Base-by-base conservation (phyloP, 768 basidiomycete genomes). In the Piloderma croceum region DNA sequence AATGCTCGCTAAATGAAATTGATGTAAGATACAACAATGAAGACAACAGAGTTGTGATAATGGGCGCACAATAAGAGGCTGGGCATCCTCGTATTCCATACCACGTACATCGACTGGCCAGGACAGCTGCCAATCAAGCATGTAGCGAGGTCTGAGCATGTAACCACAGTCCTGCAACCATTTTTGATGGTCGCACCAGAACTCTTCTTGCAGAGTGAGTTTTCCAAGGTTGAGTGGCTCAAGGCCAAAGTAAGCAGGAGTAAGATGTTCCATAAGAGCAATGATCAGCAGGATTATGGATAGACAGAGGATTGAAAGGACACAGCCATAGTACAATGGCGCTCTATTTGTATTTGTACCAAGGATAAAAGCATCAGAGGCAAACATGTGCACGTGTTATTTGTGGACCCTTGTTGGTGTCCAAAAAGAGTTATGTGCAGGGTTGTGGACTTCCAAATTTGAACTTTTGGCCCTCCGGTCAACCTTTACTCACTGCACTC, bases 111-210 rank as follows among this genome's bases (percentile, higher is more conserved):
- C 32, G n/a, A 15, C 18, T 18, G 11, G 19, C 51, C 46, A 58
- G 5, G 53, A 46, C 1, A 54, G 42, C 29, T 31, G 15, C 53
- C 53, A 56, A 9, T 38, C 52, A 10, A 53, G 47, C 25, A 23
- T 18, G 33, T 52, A 52, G 21, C 53, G 21, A 18, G 24, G 39
- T 22, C 54, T 24, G 24, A 52, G 35, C n/a, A 41, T 31, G 31
- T 54, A 52, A 13, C 54, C 54, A 2, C 25, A 31, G 11, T 46
- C 39, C 21, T 39, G 18, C 2, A 56, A 36, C 25, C 47, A 56
- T 29, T 27, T 24, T n/a, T 41, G 46, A 22, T 45, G 44, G 9
- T 42, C 35, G 12, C 31, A 23, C 54, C 52, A 55, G 21, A 42
- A 45, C 18, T 41, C 12, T 34, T 46, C 42, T 13, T 38, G 9